phyloP scores from a whole-genome alignment of 225 moss, liverwort and hornwort species.

The Straminergon stramineum region DNA sequence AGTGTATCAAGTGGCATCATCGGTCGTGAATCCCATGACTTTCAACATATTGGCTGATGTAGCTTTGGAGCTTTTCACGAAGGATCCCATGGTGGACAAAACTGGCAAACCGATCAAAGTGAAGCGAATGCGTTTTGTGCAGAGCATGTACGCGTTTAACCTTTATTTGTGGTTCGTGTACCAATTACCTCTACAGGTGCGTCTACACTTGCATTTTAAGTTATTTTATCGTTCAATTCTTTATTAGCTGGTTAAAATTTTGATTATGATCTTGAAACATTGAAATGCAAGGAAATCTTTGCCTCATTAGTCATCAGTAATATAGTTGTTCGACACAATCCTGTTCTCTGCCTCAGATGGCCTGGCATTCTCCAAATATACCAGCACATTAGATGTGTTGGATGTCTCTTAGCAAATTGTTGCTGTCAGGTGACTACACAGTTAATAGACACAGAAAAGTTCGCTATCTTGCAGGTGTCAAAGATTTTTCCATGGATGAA shows the following conservation, averaged over 20 bases:
- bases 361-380: not conserved
- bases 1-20: constrained; percentile 73
- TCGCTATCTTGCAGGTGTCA: constrained; percentile 19
- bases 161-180: constrained; percentile 48
- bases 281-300: not conserved
- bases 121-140: constrained; percentile 23
- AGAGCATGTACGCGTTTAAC: constrained; percentile 34
- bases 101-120: constrained; percentile 43
- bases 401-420: not conserved
- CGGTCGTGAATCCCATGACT: constrained; percentile 62
- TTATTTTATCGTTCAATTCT: too few relatives aligned
- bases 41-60: constrained; percentile 48
- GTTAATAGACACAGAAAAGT: not conserved
- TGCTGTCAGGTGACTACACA: not conserved
- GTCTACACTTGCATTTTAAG: not conserved
- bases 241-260: not conserved
- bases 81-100: constrained; percentile 54
- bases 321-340: not conserved
- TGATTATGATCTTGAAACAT: not conserved
- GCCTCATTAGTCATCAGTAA: not conserved
- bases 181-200: constrained; percentile 46
- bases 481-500: constrained; percentile 38
- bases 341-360: not conserved
- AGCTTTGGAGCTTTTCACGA: constrained; percentile 44
- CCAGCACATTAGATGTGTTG: not conserved